Percentiles rank a stretch among this genome's conserved stretches.
These are phyloP conservation scores for Suhomyces atakaporum DNA, from an alignment of 1,139 yeast genomes.

Conservation along the genomic window DNA sequence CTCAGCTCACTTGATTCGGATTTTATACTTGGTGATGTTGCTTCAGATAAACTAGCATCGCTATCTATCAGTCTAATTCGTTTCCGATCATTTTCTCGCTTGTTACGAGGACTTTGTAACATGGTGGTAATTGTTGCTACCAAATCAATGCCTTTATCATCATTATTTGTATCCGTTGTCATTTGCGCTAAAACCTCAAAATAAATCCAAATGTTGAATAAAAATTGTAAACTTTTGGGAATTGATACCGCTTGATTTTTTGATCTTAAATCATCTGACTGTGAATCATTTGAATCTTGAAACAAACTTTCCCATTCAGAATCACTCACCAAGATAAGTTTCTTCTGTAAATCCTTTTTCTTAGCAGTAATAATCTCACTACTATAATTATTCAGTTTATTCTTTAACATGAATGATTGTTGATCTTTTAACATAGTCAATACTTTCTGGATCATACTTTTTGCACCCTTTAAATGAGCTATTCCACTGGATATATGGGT, in stretches of 20 bases:
- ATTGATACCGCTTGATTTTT: constrained; percentile 19
- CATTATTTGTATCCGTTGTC: constrained; percentile 53
- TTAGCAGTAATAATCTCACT: constrained; percentile 15
- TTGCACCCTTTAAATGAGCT: constrained; percentile 68
- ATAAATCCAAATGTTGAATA: constrained; percentile 66
- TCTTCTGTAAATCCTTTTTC: constrained; percentile 22
- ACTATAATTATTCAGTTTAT: constrained; percentile 17
- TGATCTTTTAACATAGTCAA: constrained; percentile 34
- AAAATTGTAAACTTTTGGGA: constrained; percentile 51
- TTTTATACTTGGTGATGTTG: constrained; percentile 21
- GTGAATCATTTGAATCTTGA: constrained; percentile 15
- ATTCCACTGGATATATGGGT: constrained; percentile 65
- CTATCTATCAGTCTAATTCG: constrained; percentile 9
- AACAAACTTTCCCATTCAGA: constrained; percentile 39
- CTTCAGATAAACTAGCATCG: constrained; percentile 7
- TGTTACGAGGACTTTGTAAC: constrained; percentile 22
- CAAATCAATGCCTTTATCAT: constrained; percentile 45
- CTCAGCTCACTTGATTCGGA: constrained; percentile 32
- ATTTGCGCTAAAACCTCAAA: constrained; percentile 66
- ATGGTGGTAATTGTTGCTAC: constrained; percentile 44
- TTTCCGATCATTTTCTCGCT: constrained; percentile 12
- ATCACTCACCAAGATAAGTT: constrained; percentile 35
- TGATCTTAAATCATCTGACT: constrained; percentile 6
- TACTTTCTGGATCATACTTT: constrained; percentile 57
- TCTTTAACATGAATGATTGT: constrained; percentile 20